phyloP scores from a whole-genome alignment of 164 flowering plant genomes.

The Malania oleifera region DNA sequence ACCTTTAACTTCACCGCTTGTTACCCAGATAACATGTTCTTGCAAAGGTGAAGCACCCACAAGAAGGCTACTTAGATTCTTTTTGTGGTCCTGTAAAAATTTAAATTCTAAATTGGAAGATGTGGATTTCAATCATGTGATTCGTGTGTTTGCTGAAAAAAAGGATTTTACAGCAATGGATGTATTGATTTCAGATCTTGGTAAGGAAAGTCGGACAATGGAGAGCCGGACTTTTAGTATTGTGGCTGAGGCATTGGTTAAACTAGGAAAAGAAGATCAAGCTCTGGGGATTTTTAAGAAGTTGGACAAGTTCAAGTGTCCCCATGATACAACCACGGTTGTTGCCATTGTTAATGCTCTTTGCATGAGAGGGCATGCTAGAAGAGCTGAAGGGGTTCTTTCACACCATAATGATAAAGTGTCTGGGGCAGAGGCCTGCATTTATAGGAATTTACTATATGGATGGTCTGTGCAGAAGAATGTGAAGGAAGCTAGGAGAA shows the following conservation, averaged over 20 bases:
- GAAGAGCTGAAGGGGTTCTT: slow-evolving; percentile 62
- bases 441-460: slow-evolving; percentile 50
- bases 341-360: slow-evolving; percentile 56
- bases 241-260: slow-evolving; percentile 58
- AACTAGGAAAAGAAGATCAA: slow-evolving; percentile 56
- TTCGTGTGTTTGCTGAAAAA: slow-evolving; percentile 46
- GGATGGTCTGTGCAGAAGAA: slow-evolving; percentile 61
- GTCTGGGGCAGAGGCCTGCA: slow-evolving; percentile 31
- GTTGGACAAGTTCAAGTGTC: slow-evolving; percentile 56
- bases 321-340: slow-evolving; percentile 37
- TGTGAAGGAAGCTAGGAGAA: slow-evolving; percentile 55
- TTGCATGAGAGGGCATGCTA: slow-evolving; percentile 66
- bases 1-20: slow-evolving; percentile 38
- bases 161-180: slow-evolving; percentile 54
- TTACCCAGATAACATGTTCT: slow-evolving; percentile 40
- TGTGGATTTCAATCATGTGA: slow-evolving; percentile 42
- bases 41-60: slow-evolving; percentile 51
- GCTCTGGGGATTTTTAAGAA: slow-evolving; percentile 75
- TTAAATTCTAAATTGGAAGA: slow-evolving; percentile 31
- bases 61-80: slow-evolving; percentile 71
- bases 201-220: slow-evolving; percentile 47
- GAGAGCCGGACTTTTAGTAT: slow-evolving; percentile 44
- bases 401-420: slow-evolving; percentile 49
- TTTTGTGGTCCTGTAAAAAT: slow-evolving; percentile 54
- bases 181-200: slow-evolving; percentile 48